Percentiles rank a stretch among this genome's conserved stretches.
Conservation (phyloP, 371 early-diverging fungal species). For the Lichtheimia ramosa region DNA sequence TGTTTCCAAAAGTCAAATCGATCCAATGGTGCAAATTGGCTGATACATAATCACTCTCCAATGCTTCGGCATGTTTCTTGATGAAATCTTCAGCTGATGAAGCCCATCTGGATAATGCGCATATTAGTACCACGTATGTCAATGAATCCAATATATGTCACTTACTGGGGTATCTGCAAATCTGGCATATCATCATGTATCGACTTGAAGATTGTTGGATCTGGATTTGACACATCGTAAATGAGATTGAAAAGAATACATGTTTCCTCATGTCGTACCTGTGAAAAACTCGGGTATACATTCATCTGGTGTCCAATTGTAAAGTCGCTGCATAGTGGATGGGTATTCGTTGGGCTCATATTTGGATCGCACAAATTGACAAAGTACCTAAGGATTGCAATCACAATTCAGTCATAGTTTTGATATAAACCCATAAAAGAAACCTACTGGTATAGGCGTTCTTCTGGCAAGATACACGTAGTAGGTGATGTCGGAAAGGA, state of each 20-base stretch:
- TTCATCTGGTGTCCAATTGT: constrained; percentile 76
- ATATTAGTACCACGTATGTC: background rate
- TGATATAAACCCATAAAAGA: background rate
- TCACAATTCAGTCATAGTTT: background rate
- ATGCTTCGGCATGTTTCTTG: constrained; percentile 61
- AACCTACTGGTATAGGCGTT: constrained; percentile 61
- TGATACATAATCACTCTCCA: constrained; percentile 84
- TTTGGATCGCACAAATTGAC: constrained; percentile 71
- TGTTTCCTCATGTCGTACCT: constrained; percentile 15
- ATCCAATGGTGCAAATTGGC: constrained; percentile 79
- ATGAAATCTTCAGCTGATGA: constrained; percentile 68
- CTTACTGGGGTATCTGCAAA: constrained; percentile 57
- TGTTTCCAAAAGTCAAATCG: constrained; percentile 82
- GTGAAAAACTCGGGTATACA: constrained; percentile 78
- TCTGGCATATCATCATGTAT: constrained; percentile 72
- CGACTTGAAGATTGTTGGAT: constrained; percentile 64
- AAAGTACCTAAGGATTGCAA: constrained; percentile 36
- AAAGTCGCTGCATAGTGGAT: constrained; percentile 59
- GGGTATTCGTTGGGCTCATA: constrained; percentile 76
- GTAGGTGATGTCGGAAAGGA: constrained; percentile 71
- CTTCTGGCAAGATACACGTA: constrained; percentile 68
- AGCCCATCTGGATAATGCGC: constrained; percentile 52
- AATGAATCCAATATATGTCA: background rate
- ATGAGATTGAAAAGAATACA: background rate
- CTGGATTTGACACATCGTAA: constrained; percentile 10